phyloP scores from a whole-genome alignment of 257 asterid species.

The Solanum etuberosum region DNA sequence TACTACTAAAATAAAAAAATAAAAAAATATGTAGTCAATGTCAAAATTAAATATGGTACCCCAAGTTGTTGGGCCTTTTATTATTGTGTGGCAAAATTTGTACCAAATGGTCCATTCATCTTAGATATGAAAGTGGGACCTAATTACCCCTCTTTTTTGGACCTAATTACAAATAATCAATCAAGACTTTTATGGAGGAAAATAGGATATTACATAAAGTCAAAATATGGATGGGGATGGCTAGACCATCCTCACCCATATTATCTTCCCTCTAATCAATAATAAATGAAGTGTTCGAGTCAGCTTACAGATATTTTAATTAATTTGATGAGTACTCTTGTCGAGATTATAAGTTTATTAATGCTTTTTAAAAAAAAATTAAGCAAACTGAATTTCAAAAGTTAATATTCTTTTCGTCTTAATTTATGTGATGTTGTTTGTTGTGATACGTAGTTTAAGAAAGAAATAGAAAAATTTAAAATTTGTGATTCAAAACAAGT shows the following conservation, averaged over 20 bases:
- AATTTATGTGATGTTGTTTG: not conserved
- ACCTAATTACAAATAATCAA: not conserved
- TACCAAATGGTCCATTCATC: not conserved
- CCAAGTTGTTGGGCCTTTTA: not conserved
- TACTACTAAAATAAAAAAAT: not conserved
- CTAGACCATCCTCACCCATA: not conserved
- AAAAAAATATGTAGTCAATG: not conserved
- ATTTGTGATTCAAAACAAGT: not conserved
- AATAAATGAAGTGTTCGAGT: not conserved
- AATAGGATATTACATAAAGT: not conserved
- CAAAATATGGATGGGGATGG: not conserved
- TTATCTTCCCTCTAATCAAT: not conserved
- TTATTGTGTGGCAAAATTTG: not conserved
- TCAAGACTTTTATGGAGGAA: not conserved
- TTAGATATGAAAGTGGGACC: not conserved
- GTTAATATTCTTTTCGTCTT: not conserved
- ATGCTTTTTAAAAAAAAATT: not conserved
- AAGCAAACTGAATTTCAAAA: not conserved
- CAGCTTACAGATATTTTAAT: rapidly evolving
- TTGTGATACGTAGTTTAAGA: rapidly evolving
- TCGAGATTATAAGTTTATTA: not conserved
- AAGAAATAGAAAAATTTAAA: not conserved
- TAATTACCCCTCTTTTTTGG: not conserved
- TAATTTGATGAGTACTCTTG: not conserved
- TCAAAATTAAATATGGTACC: not conserved